A percentile compares a stretch with the other conserved stretches of the same genome.
phyloP scores from a whole-genome alignment of 2,329 filamentous ascomycete species.

The Clarireedia homoeocarpa region DNA sequence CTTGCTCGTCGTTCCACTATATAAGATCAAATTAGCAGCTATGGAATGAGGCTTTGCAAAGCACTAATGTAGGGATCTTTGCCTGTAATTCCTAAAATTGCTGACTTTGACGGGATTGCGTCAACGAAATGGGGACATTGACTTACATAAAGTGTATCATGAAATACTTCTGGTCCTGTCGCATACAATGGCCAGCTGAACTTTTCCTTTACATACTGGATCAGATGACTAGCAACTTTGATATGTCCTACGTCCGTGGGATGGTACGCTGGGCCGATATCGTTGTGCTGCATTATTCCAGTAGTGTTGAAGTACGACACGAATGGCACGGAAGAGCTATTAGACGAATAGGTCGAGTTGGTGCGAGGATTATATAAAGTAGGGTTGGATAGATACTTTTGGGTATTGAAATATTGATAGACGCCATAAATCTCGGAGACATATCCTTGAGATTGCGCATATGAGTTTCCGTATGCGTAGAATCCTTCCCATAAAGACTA shows the following conservation, averaged over 20 bases:
- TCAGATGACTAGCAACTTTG: slow-evolving; percentile 52
- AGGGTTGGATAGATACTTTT: slow-evolving; percentile 34
- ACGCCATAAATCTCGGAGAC: slow-evolving; percentile 43
- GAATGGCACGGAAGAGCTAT: slow-evolving; percentile 33
- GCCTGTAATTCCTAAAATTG: no score
- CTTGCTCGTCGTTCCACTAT: slow-evolving; percentile 2
- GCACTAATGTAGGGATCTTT: no score
- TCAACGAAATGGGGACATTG: background rate
- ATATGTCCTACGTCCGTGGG: slow-evolving; percentile 54
- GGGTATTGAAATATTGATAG: slow-evolving; percentile 44
- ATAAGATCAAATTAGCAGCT: background rate
- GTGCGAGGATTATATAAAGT: slow-evolving; percentile 34
- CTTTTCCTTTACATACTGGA: slow-evolving; percentile 47
- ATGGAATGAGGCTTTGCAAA: background rate
- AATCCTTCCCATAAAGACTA: slow-evolving; percentile 50
- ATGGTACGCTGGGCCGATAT: slow-evolving; percentile 50
- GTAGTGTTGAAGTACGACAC: slow-evolving; percentile 55
- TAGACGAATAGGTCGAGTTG: slow-evolving; percentile 30
- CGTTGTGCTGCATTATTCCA: slow-evolving; percentile 54
- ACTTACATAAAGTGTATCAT: slow-evolving; percentile 37
- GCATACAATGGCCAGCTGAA: slow-evolving; percentile 49
- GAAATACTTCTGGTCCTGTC: slow-evolving; percentile 44
- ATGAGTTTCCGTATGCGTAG: slow-evolving; percentile 41
- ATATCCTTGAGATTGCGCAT: slow-evolving; percentile 39
- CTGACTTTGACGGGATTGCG: no score